Percentiles rank a stretch among this genome's conserved stretches.
Conservation (phyloP, 495 filamentous ascomycete species). For the Lasiosphaeria miniovina region DNA sequence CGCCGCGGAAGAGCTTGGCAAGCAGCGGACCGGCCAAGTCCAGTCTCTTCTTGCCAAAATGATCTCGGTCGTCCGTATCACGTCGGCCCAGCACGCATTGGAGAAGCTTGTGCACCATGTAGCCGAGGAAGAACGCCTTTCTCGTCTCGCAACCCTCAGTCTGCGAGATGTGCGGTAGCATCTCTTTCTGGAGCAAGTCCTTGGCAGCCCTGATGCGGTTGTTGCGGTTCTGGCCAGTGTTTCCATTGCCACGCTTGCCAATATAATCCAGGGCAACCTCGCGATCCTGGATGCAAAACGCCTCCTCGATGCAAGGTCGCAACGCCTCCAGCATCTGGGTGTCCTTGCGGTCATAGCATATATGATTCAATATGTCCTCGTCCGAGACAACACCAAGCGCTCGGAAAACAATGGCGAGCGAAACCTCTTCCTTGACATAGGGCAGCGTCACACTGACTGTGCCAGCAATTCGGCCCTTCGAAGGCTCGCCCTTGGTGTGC, state of each 20-base stretch:
- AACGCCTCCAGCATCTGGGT: conserved; percentile 96
- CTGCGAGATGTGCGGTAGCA: conserved; percentile 94
- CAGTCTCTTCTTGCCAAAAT: conserved; percentile 97
- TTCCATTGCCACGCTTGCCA: conserved; percentile 74
- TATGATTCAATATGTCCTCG: conserved; percentile 95
- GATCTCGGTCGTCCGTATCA: conserved; percentile 94
- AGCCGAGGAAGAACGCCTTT: conserved; percentile 98
- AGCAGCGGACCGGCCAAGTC: conserved; percentile 93
- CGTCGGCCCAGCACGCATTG: conserved; percentile 87
- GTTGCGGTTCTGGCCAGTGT: conserved; percentile 67
- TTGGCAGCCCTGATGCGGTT: conserved; percentile 86
- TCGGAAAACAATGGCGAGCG: conserved; percentile 90
- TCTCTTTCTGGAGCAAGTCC: conserved; percentile 94
- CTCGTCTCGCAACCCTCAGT: conserved; percentile 92
- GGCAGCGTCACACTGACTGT: conserved; percentile 86
- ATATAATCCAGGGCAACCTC: conserved; percentile 97
- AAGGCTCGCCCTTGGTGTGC: conserved; percentile 74
- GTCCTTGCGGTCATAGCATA: conserved; percentile 93
- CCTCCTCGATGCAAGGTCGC: conserved; percentile 94
- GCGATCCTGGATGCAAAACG: conserved; percentile 90
- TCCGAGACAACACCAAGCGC: conserved; percentile 95
- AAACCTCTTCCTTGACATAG: conserved; percentile 90
- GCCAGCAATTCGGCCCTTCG: conserved; percentile 75
- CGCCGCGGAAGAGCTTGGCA: conserved; percentile 83
- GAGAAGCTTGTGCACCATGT: conserved; percentile 94